Conservation (phyloP, 768 basidiomycete genomes). For the Scleroderma citrinum region DNA sequence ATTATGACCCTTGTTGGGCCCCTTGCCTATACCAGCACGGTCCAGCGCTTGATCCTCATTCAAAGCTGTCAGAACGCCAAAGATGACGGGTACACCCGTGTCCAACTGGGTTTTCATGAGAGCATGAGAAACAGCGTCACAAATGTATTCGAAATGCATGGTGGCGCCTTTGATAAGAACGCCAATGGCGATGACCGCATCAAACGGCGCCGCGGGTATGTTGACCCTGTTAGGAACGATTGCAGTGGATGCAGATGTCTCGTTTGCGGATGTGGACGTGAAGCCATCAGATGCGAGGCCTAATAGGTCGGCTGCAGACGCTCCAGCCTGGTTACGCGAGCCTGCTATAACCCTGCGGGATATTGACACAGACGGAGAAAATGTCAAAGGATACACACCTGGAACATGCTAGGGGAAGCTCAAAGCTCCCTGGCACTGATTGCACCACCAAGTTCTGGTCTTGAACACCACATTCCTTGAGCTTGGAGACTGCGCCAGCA, state of each 20-base stretch:
- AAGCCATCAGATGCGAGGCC: slow-evolving; percentile 45
- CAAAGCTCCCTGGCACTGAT: slow-evolving; percentile 92
- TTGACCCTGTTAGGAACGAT: slow-evolving; percentile 39
- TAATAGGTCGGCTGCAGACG: slow-evolving; percentile 72
- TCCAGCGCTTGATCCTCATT: slow-evolving; percentile 93
- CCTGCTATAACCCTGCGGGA: slow-evolving; percentile 75
- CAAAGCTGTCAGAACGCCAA: slow-evolving; percentile 91
- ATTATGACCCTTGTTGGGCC: slow-evolving; percentile 77
- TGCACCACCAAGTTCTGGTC: slow-evolving; percentile 85
- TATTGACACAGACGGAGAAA: slow-evolving; percentile 5
- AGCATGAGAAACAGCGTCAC: slow-evolving; percentile 86
- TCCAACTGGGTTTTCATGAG: slow-evolving; percentile 95
- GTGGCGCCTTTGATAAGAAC: slow-evolving; percentile 97
- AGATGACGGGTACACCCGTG: slow-evolving; percentile 89
- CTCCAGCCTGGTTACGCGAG: slow-evolving; percentile 73
- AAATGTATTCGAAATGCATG: slow-evolving; percentile 99
- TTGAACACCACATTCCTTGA: slow-evolving; percentile 83
- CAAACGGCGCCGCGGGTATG: slow-evolving; percentile 64
- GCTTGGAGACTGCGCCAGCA: slow-evolving; percentile 68
- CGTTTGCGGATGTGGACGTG: slow-evolving; percentile 27
- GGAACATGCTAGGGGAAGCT: slow-evolving; percentile 82
- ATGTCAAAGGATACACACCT: slow-evolving; percentile 47
- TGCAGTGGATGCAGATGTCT: slow-evolving; percentile 35
- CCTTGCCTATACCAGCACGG: slow-evolving; percentile 81
- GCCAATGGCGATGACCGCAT: slow-evolving; percentile 95